phyloP scores from a whole-genome alignment of 371 early-diverging fungal species.

The Haplosporangium sp. region DNA sequence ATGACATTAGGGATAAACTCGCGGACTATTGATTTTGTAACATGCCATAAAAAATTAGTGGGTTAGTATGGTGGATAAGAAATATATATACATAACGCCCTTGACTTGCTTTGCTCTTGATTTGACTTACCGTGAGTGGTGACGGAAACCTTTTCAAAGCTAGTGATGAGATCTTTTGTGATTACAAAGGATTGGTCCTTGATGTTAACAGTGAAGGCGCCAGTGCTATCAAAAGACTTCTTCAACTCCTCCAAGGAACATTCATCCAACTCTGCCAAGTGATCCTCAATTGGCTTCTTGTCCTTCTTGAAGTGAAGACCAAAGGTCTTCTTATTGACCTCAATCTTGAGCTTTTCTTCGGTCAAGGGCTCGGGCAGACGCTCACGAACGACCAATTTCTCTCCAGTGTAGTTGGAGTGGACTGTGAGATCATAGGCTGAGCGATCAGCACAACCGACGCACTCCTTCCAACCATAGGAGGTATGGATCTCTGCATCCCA shows the following conservation, averaged over 20 bases:
- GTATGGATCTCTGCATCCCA: conserved; percentile 98
- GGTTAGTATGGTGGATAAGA: too few relatives aligned
- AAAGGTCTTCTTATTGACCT: conserved; percentile 93
- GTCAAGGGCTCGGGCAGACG: conserved; percentile 87
- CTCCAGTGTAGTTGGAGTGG: conserved; percentile 92
- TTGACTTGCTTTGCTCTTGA: too few relatives aligned
- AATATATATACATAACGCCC: too few relatives aligned
- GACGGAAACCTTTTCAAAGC: conserved; percentile 78
- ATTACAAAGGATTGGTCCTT: conserved; percentile 82
- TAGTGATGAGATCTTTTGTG: conserved; percentile 78
- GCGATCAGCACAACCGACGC: conserved; percentile 99
- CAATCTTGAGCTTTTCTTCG: conserved; percentile 83
- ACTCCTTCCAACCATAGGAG: conserved; percentile 99
- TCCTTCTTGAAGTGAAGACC: conserved; percentile 94
- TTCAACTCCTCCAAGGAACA: conserved; percentile 70
- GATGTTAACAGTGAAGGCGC: conserved; percentile 62
- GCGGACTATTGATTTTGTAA: conserved; percentile 71
- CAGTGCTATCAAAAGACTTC: conserved; percentile 66
- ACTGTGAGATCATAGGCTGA: conserved; percentile 98
- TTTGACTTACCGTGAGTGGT: conserved; percentile 78
- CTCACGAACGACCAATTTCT: conserved; percentile 95
- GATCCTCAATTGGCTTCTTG: conserved; percentile 89
- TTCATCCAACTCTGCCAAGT: conserved; percentile 74
- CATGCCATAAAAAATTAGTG: neutral
- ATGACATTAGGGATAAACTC: conserved; percentile 99